These are phyloP conservation scores for Mollisiaceae sp. DNA, from an alignment of 2,329 filamentous ascomycete species.

Conservation along the genomic window DNA sequence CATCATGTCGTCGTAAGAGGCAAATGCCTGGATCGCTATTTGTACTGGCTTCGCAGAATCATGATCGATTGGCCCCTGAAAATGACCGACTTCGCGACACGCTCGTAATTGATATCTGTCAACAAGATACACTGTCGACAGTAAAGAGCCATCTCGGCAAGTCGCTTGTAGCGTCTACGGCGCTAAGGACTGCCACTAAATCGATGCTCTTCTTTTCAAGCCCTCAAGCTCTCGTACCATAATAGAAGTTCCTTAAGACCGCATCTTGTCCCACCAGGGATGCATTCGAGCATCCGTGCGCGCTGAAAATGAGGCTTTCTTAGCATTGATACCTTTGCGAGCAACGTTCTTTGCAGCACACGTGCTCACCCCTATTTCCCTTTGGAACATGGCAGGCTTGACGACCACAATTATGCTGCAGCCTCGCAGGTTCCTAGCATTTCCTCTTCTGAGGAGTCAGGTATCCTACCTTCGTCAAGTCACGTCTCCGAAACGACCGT, in stretches of 20 bases:
- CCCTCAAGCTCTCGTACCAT: not conserved
- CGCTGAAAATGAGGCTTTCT: not conserved
- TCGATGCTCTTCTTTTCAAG: not conserved
- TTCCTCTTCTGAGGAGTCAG: not conserved
- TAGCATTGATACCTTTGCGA: not conserved
- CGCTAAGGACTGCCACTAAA: not conserved
- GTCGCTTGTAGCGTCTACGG: conserved; percentile 5
- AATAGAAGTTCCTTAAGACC: not conserved
- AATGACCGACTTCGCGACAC: not conserved
- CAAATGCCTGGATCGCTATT: conserved; percentile 31
- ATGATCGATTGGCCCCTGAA: conserved; percentile 28
- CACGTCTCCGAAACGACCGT: not conserved
- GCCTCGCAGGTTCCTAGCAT: not conserved
- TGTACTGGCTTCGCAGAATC: conserved; percentile 30
- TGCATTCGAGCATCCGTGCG: not conserved
- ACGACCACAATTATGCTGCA: not conserved
- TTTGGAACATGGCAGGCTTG: not conserved
- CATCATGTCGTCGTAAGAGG: conserved; percentile 31
- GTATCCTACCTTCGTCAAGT: not conserved
- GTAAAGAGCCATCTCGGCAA: not conserved
- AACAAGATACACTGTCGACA: not conserved
- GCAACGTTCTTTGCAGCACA: not conserved
- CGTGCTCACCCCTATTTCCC: not conserved
- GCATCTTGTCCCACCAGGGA: not conserved
- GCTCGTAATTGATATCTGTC: not conserved